phyloP scores from a whole-genome alignment of 2,329 filamentous ascomycete species.

The Waltergamsia citrina region DNA sequence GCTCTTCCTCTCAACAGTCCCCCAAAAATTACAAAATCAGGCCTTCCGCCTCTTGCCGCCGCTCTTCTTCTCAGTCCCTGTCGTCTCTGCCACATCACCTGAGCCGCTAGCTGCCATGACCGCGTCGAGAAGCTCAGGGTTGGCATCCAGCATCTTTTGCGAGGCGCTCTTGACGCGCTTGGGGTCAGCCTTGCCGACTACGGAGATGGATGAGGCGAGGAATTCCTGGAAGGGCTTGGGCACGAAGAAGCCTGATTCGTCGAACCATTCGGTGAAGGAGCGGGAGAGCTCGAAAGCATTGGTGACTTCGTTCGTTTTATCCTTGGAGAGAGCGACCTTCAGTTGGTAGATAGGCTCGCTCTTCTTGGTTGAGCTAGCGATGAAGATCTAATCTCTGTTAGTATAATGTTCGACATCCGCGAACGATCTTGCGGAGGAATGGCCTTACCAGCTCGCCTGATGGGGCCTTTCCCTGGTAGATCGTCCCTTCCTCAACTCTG shows the following conservation, averaged over 20 bases:
- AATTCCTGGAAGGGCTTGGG: constrained; percentile 70
- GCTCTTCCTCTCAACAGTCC: too few relatives aligned
- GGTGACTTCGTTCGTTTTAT: constrained; percentile 18
- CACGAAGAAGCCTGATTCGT: constrained; percentile 62
- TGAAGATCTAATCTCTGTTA: constrained; percentile 47
- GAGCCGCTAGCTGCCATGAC: constrained; percentile 27
- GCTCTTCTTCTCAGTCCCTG: constrained; percentile 26
- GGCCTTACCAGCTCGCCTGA: constrained; percentile 56
- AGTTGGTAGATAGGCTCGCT: constrained; percentile 74
- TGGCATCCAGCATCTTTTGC: constrained; percentile 25
- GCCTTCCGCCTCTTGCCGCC: constrained; percentile 37
- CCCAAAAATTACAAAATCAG: too few relatives aligned
- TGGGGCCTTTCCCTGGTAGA: constrained; percentile 66
- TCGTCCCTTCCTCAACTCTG: constrained; percentile 68
- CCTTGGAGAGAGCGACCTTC: constrained; percentile 44
- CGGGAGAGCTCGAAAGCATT: constrained; percentile 44
- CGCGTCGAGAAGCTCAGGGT: constrained; percentile 39
- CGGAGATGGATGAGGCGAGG: constrained; percentile 57
- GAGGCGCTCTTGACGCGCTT: constrained; percentile 35
- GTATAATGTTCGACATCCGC: background rate
- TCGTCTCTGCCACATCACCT: constrained; percentile 16
- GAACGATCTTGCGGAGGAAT: background rate
- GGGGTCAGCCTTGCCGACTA: constrained; percentile 58
- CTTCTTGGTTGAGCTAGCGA: constrained; percentile 67
- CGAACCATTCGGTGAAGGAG: constrained; percentile 70